These are phyloP conservation scores for Suhomyces sp. DNA, from an alignment of 805 yeast species.

Conservation along the genomic window DNA sequence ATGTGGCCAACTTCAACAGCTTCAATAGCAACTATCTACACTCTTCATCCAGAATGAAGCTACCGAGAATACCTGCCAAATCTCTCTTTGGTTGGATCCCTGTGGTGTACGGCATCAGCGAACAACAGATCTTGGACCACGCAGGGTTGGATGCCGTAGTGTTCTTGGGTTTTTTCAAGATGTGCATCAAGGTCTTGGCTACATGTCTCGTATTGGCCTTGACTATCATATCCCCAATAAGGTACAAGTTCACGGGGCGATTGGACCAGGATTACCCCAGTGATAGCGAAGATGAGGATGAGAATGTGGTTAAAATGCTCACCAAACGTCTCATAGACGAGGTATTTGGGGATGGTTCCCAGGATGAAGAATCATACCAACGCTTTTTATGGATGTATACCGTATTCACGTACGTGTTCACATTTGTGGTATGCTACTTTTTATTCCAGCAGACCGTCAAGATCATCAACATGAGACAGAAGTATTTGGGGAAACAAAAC, in stretches of 20 bases:
- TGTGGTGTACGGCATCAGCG: conserved; percentile 61
- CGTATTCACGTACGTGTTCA: conserved; percentile 82
- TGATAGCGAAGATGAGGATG: conserved; percentile 24
- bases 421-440: conserved; percentile 58
- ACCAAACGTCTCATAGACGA: conserved; percentile 3
- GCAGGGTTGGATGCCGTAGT: conserved; percentile 96
- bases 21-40: conserved; percentile 42
- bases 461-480: conserved; percentile 77
- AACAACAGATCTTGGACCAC: conserved; percentile 74
- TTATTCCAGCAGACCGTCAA: conserved; percentile 68
- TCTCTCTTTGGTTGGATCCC: conserved; percentile 82
- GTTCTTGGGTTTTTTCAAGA: conserved; percentile 84
- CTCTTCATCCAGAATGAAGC: conserved; percentile 44
- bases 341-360: conserved; percentile 1
- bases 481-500: conserved; percentile 78
- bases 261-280: conserved; percentile 47
- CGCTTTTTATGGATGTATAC: conserved; percentile 84
- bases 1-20: conserved; percentile 72
- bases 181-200: conserved; percentile 71
- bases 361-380: conserved; percentile 37
- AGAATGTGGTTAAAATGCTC: conserved; percentile 1
- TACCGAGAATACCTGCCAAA: conserved; percentile 57
- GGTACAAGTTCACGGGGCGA: conserved; percentile 80
- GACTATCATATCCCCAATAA: conserved; percentile 75
- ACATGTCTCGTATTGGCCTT: conserved; percentile 69